Evolutionary conservation across 768 basidiomycete species (phyloP).

Genomic region (Fomitopsis pulvina): DNA sequence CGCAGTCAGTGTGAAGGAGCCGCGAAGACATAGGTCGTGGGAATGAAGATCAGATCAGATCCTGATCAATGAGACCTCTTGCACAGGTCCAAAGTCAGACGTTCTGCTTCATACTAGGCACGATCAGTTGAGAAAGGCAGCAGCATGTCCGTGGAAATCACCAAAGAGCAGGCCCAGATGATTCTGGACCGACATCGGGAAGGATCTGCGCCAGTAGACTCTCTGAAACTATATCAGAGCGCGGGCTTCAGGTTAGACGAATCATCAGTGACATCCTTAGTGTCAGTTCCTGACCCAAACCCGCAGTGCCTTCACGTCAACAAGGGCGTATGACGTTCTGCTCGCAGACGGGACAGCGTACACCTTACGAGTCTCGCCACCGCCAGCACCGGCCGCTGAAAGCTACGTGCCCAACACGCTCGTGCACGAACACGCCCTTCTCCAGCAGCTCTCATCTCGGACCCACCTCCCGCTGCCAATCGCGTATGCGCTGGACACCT

Average conservation of each 20-base stretch:
- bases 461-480: slow-evolving; percentile 45
- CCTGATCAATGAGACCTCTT: no score
- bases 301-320: slow-evolving; percentile 15
- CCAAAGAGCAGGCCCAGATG: slow-evolving; percentile 23
- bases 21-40: no score
- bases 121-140: no score
- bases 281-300: background rate
- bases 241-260: background rate
- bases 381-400: background rate
- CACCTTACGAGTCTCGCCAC: slow-evolving; percentile 13
- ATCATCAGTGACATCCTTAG: background rate
- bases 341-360: slow-evolving; percentile 15
- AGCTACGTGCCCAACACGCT: slow-evolving; percentile 20
- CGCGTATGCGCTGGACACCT: slow-evolving; percentile 40
- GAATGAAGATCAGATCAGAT: no score
- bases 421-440: slow-evolving; percentile 17
- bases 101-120: no score
- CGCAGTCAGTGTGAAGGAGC: no score
- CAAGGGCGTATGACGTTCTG: slow-evolving; percentile 22
- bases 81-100: no score
- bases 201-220: slow-evolving; percentile 7
- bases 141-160: slow-evolving; percentile 13
- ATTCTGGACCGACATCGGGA: slow-evolving; percentile 24
- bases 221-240: slow-evolving; percentile 13
- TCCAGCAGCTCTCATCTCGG: slow-evolving; percentile 11